Percentiles rank a stretch among this genome's conserved stretches.
phyloP scores from a whole-genome alignment of 2,329 filamentous ascomycete genomes.

The Colletotrichum sidae region DNA sequence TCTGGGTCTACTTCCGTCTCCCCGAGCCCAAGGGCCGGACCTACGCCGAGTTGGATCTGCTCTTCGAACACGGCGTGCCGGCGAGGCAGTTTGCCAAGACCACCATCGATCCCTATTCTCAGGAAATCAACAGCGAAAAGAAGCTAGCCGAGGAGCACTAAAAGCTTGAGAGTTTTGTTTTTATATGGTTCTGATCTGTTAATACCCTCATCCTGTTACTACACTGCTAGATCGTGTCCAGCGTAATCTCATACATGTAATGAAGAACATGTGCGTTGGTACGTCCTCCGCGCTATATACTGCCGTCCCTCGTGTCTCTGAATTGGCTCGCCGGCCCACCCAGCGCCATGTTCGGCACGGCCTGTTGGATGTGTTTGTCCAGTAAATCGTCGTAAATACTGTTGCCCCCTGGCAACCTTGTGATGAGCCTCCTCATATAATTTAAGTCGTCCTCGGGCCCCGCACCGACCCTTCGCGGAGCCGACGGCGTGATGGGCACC shows the following conservation, averaged over 20 bases:
- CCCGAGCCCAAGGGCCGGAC: conserved; percentile 65
- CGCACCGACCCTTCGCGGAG: conserved; percentile 41
- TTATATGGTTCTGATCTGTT: not conserved
- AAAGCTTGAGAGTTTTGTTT: not conserved
- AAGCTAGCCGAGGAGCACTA: conserved; percentile 27
- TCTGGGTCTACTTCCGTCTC: conserved; percentile 63
- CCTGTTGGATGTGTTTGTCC: conserved; percentile 53
- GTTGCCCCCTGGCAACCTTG: conserved; percentile 51
- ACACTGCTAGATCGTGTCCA: conserved; percentile 23
- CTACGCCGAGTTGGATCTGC: conserved; percentile 57
- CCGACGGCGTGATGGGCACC: conserved; percentile 49
- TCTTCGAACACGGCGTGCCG: conserved; percentile 53
- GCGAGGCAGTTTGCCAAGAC: conserved; percentile 55
- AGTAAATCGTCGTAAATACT: conserved; percentile 53
- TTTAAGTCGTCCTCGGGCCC: conserved; percentile 51
- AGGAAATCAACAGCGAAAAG: conserved; percentile 30
- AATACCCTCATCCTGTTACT: conserved; percentile 15
- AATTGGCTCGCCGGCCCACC: conserved; percentile 10
- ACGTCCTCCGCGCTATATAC: not conserved
- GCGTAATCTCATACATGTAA: conserved; percentile 22
- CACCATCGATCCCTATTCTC: conserved; percentile 51
- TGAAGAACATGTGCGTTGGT: not conserved
- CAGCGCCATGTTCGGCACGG: conserved; percentile 43
- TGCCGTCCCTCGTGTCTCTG: not conserved
- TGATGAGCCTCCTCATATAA: conserved; percentile 52